A percentile compares a stretch with the other conserved stretches of the same genome.
Evolutionary conservation across 805 yeast genomes (phyloP).

Genomic region (Alloascoidea hylecoeti): DNA sequence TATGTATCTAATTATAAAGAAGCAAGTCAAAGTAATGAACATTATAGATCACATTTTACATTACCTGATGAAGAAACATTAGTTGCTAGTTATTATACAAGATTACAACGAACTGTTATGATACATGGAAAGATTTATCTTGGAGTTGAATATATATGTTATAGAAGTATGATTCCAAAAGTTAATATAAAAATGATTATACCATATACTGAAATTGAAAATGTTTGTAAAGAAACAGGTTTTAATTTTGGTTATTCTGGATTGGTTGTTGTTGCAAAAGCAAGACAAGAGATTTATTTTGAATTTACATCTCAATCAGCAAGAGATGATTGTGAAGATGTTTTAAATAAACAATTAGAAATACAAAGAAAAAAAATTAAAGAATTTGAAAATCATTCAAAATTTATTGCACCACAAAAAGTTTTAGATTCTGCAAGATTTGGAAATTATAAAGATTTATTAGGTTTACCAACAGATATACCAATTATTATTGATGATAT

Average conservation of each 20-base stretch:
- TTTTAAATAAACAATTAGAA: slow-evolving; percentile 35
- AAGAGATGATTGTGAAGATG: slow-evolving; percentile 58
- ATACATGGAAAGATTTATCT: slow-evolving; percentile 74
- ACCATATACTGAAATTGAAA: slow-evolving; percentile 63
- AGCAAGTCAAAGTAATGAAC: slow-evolving; percentile 30
- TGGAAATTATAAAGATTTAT: slow-evolving; percentile 51
- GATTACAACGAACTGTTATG: slow-evolving; percentile 60
- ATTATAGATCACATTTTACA: slow-evolving; percentile 56
- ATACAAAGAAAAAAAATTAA: slow-evolving; percentile 5
- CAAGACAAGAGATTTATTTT: slow-evolving; percentile 61
- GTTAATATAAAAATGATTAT: slow-evolving; percentile 68
- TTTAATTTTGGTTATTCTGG: slow-evolving; percentile 57
- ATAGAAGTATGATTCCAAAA: slow-evolving; percentile 68
- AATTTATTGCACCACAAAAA: neutral
- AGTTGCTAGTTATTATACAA: slow-evolving; percentile 56
- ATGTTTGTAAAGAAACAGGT: slow-evolving; percentile 52
- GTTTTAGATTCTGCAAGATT: slow-evolving; percentile 40
- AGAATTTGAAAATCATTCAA: slow-evolving; percentile 4
- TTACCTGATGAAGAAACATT: slow-evolving; percentile 35
- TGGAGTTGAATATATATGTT: slow-evolving; percentile 59
- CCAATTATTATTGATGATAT: slow-evolving; percentile 60
- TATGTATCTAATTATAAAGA: slow-evolving; percentile 27
- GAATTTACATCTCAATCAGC: slow-evolving; percentile 55
- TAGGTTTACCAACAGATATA: slow-evolving; percentile 45
- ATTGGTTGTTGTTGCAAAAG: slow-evolving; percentile 52